These are phyloP conservation scores for Epichloe gansuensis DNA, from an alignment of 2,329 filamentous ascomycete genomes.

Conservation along the genomic window DNA sequence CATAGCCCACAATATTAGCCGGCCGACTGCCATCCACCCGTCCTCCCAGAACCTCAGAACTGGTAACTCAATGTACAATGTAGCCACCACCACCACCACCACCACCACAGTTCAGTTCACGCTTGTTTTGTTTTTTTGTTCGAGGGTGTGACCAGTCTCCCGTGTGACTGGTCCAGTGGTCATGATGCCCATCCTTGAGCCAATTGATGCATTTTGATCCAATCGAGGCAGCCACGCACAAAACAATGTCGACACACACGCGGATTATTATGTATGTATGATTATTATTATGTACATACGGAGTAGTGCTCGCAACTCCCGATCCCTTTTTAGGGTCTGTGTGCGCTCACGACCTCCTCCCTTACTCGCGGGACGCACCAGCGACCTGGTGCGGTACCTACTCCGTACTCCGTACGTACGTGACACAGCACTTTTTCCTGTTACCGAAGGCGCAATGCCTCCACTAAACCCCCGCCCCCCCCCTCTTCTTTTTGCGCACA, in stretches of 20 bases:
- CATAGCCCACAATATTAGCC: background rate
- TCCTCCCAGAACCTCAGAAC: constrained; percentile 1
- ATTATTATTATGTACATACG: no score
- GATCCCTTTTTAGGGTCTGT: background rate
- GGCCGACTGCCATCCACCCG: background rate
- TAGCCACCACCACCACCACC: background rate
- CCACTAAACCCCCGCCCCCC: background rate
- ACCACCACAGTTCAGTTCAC: no score
- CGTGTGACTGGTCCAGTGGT: background rate
- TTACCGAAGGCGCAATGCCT: no score
- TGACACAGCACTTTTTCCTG: no score
- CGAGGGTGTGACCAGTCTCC: background rate
- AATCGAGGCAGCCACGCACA: background rate
- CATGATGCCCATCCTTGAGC: background rate
- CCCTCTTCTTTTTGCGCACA: background rate
- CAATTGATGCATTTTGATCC: background rate
- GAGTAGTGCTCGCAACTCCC: background rate
- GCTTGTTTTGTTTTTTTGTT: no score
- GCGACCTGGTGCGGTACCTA: background rate
- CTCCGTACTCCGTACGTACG: no score
- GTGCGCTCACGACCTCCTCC: no score
- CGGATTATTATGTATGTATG: no score
- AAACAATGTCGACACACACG: background rate
- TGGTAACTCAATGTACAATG: background rate
- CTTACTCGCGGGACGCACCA: background rate